Evolutionary conservation across 148 eudicot species (phyloP).

Genomic region (Fagopyrum tataricum): DNA sequence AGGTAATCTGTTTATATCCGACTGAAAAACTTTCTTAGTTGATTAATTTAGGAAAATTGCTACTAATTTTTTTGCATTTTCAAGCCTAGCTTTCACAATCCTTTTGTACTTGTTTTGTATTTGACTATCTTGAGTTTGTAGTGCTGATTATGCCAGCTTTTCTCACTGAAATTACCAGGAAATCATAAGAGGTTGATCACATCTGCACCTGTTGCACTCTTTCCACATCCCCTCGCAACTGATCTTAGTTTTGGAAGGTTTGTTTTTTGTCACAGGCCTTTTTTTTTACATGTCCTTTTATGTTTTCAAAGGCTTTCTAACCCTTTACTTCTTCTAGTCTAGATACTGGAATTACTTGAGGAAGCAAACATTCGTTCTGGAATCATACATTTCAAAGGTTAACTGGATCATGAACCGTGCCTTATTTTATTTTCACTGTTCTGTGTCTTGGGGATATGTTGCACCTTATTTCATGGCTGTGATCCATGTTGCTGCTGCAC

Average conservation of each 20-base stretch:
- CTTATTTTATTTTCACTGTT: conserved; percentile 76
- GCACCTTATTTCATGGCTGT: conserved; percentile 79
- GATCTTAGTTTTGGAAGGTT: conserved; percentile 91
- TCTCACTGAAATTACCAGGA: conserved; percentile 37
- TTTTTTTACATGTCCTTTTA: conserved; percentile 28
- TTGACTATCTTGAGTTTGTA: background rate
- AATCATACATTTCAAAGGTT: conserved; percentile 72
- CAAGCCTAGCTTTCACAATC: background rate
- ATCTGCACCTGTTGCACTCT: conserved; percentile 95
- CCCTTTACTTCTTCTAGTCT: conserved; percentile 11
- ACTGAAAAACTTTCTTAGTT: background rate
- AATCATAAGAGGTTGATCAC: conserved; percentile 81
- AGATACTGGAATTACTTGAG: conserved; percentile 99
- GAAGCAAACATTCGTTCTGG: conserved; percentile 96
- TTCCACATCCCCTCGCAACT: conserved; percentile 92
- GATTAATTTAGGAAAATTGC: background rate
- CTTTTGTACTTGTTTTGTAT: background rate
- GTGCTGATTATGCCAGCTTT: background rate
- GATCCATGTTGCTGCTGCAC: conserved; percentile 66
- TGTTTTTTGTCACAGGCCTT: conserved; percentile 10
- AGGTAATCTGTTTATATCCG: conserved; percentile 30
- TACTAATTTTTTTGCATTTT: background rate
- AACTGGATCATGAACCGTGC: conserved; percentile 95
- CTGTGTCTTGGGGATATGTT: conserved; percentile 92
- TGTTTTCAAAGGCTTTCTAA: background rate